Percentiles rank a stretch among this genome's conserved stretches.
These are phyloP conservation scores for Nelumbo lutea DNA, from an alignment of 164 flowering plant genomes.

Conservation along the genomic window DNA sequence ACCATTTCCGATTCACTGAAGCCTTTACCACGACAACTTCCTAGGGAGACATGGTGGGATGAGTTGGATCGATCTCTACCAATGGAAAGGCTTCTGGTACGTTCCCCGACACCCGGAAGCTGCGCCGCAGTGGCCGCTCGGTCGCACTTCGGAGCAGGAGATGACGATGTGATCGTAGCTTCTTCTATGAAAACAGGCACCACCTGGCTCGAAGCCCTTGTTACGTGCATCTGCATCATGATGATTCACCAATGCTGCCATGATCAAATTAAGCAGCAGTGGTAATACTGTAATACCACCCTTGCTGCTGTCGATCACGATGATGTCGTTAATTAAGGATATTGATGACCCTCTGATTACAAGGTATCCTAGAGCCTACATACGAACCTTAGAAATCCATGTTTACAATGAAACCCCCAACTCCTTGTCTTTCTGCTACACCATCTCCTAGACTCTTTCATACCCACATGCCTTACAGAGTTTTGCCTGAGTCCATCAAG, in stretches of 20 bases:
- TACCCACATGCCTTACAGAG: slow-evolving; percentile 14
- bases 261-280: not conserved
- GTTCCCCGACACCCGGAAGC: not conserved
- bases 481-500: slow-evolving; percentile 15
- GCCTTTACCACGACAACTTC: not conserved
- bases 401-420: not conserved
- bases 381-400: not conserved
- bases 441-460: slow-evolving; percentile 15
- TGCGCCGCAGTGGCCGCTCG: not conserved
- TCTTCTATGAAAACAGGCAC: slow-evolving; percentile 6
- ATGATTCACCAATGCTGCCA: not conserved
- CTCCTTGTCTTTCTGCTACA: not conserved
- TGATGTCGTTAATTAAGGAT: not conserved
- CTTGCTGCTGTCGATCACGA: not conserved
- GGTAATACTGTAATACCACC: not conserved
- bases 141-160: not conserved
- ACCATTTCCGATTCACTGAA: not conserved
- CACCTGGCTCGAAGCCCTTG: not conserved
- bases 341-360: not conserved
- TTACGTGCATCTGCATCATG: not conserved
- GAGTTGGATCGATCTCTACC: not conserved
- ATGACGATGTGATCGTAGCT: not conserved
- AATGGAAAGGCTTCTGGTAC: slow-evolving; percentile 5
- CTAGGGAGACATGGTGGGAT: not conserved
- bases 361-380: not conserved